phyloP scores from a whole-genome alignment of 2,329 filamentous ascomycete genomes.

The Cladosporium phlei region DNA sequence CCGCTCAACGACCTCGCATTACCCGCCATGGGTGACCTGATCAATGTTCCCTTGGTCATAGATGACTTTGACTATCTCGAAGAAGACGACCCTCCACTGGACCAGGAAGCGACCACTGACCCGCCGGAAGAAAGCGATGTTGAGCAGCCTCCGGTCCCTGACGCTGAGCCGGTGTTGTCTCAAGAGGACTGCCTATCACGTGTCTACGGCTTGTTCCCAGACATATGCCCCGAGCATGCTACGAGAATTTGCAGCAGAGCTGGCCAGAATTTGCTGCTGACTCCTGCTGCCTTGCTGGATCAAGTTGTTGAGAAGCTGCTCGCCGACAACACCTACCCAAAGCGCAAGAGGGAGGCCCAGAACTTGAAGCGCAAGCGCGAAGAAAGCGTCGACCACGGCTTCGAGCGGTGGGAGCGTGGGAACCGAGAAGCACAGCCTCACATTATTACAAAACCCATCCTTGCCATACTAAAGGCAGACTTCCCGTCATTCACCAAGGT shows the following conservation, averaged over 20 bases:
- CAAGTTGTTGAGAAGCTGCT: conserved; percentile 29
- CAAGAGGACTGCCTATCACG: conserved; percentile 24
- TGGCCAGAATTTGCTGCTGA: conserved; percentile 8
- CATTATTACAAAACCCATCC: conserved; percentile 19
- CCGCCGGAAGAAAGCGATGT: background rate
- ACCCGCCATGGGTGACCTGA: background rate
- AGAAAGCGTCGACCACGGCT: conserved; percentile 22
- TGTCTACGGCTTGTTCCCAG: conserved; percentile 31
- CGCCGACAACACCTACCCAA: conserved; percentile 25
- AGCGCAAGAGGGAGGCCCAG: conserved; percentile 25
- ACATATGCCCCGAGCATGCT: conserved; percentile 31
- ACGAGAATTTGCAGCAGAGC: conserved; percentile 21
- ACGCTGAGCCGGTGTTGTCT: background rate
- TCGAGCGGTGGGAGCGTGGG: conserved; percentile 21
- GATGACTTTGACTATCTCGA: conserved; percentile 9
- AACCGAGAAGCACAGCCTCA: conserved; percentile 18
- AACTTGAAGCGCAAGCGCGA: conserved; percentile 28
- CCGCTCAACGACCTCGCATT: background rate
- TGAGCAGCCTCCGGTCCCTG: conserved; percentile 3
- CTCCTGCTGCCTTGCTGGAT: conserved; percentile 20
- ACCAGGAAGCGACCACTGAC: background rate
- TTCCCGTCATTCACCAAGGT: conserved; percentile 35
- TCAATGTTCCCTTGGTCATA: background rate
- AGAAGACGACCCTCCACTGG: background rate
- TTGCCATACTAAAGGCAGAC: conserved; percentile 37